These are phyloP conservation scores for Angomonas ambiguus DNA, from an alignment of 208 protist species.

Conservation along the genomic window DNA sequence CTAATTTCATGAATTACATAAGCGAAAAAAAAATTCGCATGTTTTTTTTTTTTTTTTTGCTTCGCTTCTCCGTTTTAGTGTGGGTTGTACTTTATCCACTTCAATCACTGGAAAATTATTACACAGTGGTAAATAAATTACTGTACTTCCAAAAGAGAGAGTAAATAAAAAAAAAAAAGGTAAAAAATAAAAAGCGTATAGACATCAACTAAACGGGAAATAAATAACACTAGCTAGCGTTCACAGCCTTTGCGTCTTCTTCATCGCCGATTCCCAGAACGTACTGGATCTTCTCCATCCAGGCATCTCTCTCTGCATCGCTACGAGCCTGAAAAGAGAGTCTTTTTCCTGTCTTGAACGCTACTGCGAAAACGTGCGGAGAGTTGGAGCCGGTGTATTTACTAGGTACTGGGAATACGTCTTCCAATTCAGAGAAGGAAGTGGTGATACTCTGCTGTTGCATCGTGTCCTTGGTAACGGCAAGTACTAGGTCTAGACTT, in stretches of 20 bases:
- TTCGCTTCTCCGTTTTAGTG: conserved; percentile 1
- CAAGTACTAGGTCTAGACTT: conserved; percentile 58
- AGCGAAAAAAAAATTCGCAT: conserved; percentile 1
- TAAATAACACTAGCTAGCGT: background rate
- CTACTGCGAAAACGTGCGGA: conserved; percentile 68
- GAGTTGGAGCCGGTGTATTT: conserved; percentile 74
- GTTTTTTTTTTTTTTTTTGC: conserved; percentile 8
- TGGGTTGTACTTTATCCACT: too few species aligned
- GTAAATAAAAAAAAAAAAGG: conserved; percentile 14
- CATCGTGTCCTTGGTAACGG: conserved; percentile 73
- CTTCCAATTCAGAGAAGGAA: conserved; percentile 65
- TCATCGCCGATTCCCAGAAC: conserved; percentile 70
- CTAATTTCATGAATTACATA: background rate
- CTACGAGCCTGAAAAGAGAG: conserved; percentile 66
- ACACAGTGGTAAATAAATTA: too few species aligned
- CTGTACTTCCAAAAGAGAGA: background rate
- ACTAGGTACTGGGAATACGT: conserved; percentile 68
- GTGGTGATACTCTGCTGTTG: conserved; percentile 76
- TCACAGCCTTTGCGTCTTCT: conserved; percentile 17
- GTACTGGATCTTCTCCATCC: conserved; percentile 84
- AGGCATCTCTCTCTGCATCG: conserved; percentile 53
- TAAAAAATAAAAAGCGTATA: conserved; percentile 12
- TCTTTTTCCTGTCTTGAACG: conserved; percentile 71
- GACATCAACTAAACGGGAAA: conserved; percentile 14
- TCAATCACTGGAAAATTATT: too few species aligned